A percentile compares a stretch with the other conserved stretches of the same genome.
Evolutionary conservation across 139 green algal species (phyloP).

Genomic region (Chlamydomonas incerta): DNA sequence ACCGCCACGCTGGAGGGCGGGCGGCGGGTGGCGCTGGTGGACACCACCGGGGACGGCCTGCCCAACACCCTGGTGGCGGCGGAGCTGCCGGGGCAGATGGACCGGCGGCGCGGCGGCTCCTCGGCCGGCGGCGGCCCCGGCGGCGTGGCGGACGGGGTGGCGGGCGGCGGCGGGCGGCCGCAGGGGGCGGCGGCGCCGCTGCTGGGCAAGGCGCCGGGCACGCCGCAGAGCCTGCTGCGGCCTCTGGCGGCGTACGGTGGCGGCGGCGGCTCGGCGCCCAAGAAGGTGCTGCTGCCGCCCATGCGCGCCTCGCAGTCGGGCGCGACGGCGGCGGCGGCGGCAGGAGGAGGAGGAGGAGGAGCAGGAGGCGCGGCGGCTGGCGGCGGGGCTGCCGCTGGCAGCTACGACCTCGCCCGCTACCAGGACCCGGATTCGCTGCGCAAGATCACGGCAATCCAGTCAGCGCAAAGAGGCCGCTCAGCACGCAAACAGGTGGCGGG

Average conservation of each 20-base stretch:
- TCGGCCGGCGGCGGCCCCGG: too few relatives aligned
- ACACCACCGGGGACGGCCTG: too few relatives aligned
- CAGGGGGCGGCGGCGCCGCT: not conserved
- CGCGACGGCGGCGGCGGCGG: too few relatives aligned
- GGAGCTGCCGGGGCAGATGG: conserved; percentile 15
- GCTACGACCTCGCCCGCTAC: not conserved
- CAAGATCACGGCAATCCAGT: not conserved
- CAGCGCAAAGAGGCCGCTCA: not conserved
- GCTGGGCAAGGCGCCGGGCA: not conserved
- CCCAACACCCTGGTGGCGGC: not conserved
- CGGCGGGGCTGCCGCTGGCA: not conserved
- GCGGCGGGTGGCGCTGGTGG: too few relatives aligned
- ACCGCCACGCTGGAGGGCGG: too few relatives aligned
- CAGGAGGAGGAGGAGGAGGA: not conserved
- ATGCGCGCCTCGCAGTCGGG: not conserved
- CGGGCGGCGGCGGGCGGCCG: not conserved
- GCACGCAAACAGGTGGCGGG: not conserved
- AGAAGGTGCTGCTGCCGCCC: not conserved
- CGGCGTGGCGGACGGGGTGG: not conserved
- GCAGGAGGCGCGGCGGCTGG: not conserved
- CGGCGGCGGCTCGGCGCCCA: not conserved
- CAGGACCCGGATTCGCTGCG: conserved; percentile 8
- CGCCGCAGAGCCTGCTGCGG: conserved; percentile 26
- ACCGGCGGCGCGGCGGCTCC: not conserved
- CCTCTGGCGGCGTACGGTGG: not conserved